Percentiles rank a stretch among this genome's conserved stretches.
These are phyloP conservation scores for Cercospora sp. DNA, from an alignment of 2,329 filamentous ascomycete species.

Conservation along the genomic window DNA sequence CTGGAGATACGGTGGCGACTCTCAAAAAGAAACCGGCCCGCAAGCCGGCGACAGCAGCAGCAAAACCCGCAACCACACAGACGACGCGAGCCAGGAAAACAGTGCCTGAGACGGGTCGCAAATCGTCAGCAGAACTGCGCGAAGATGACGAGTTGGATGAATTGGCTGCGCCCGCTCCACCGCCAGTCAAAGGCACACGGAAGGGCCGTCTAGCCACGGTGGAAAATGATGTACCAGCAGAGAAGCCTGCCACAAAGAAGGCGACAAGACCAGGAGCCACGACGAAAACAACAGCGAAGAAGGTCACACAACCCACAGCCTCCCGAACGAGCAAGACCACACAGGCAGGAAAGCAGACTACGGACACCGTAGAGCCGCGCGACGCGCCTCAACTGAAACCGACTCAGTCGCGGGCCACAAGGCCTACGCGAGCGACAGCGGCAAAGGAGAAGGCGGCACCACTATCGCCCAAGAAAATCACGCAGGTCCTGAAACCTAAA, in stretches of 20 bases:
- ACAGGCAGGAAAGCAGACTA: slow-evolving; percentile 8
- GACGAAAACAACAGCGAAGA: not conserved
- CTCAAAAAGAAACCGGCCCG: slow-evolving; percentile 40
- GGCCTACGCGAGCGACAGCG: slow-evolving; percentile 28
- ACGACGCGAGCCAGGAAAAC: slow-evolving; percentile 28
- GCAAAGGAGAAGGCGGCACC: slow-evolving; percentile 31
- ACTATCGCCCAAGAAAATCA: slow-evolving; percentile 41
- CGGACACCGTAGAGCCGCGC: slow-evolving; percentile 1
- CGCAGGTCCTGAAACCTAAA: slow-evolving; percentile 34
- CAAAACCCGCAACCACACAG: slow-evolving; percentile 16
- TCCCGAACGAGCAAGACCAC: slow-evolving; percentile 14
- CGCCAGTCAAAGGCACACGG: slow-evolving; percentile 17
- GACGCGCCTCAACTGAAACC: slow-evolving; percentile 9
- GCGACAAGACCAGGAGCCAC: slow-evolving; percentile 1
- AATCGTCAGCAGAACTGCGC: slow-evolving; percentile 4
- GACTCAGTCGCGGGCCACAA: slow-evolving; percentile 20
- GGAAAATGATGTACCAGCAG: slow-evolving; percentile 17
- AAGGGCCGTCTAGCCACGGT: slow-evolving; percentile 16
- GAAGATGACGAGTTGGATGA: slow-evolving; percentile 22
- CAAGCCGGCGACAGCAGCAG: slow-evolving; percentile 29
- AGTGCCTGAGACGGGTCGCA: slow-evolving; percentile 10
- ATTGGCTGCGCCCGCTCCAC: slow-evolving; percentile 18
- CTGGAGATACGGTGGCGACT: slow-evolving; percentile 21
- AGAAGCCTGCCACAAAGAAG: not conserved
- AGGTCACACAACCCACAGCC: slow-evolving; percentile 1